phyloP scores from a whole-genome alignment of 2,329 filamentous ascomycete genomes.

The Salinomyces thailandicus region DNA sequence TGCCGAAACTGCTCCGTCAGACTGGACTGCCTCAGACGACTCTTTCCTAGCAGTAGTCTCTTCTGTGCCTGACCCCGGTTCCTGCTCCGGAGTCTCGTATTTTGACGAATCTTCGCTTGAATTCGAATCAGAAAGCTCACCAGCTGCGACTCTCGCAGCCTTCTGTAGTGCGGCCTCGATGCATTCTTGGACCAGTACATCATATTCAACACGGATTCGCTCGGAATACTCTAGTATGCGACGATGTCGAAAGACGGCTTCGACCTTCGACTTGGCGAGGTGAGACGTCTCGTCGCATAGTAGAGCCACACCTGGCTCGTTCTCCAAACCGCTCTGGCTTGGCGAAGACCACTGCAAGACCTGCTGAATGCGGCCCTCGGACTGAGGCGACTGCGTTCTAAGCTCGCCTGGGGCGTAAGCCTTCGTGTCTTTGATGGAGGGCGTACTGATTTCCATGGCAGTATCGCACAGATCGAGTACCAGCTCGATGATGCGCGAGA shows the following conservation, averaged over 20 bases:
- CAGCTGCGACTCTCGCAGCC: slow-evolving; percentile 76
- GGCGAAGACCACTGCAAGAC: slow-evolving; percentile 96
- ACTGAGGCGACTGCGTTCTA: slow-evolving; percentile 88
- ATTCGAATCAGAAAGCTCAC: slow-evolving; percentile 76
- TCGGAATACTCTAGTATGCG: slow-evolving; percentile 93
- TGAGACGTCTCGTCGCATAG: slow-evolving; percentile 86
- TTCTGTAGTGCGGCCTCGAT: slow-evolving; percentile 87
- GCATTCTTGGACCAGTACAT: slow-evolving; percentile 86
- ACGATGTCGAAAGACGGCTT: slow-evolving; percentile 82
- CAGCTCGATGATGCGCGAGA: slow-evolving; percentile 88
- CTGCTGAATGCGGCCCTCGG: slow-evolving; percentile 87
- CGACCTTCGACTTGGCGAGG: slow-evolving; percentile 77
- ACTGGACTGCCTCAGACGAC: slow-evolving; percentile 23
- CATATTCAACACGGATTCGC: slow-evolving; percentile 87
- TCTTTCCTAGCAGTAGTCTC: slow-evolving; percentile 43
- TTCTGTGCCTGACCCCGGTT: slow-evolving; percentile 41
- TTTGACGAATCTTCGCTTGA: slow-evolving; percentile 39
- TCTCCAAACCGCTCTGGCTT: slow-evolving; percentile 78
- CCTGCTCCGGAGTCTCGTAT: slow-evolving; percentile 15
- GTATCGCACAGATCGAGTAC: slow-evolving; percentile 94
- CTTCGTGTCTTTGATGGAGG: slow-evolving; percentile 76
- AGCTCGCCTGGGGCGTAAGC: slow-evolving; percentile 62
- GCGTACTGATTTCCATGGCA: slow-evolving; percentile 85
- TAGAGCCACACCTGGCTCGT: slow-evolving; percentile 78
- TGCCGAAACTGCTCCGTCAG: slow-evolving; percentile 7